Percentiles rank a stretch among this genome's conserved stretches.
Conservation (phyloP, 352 stramenopile genomes). For the Phytophthora ohioensis region DNA sequence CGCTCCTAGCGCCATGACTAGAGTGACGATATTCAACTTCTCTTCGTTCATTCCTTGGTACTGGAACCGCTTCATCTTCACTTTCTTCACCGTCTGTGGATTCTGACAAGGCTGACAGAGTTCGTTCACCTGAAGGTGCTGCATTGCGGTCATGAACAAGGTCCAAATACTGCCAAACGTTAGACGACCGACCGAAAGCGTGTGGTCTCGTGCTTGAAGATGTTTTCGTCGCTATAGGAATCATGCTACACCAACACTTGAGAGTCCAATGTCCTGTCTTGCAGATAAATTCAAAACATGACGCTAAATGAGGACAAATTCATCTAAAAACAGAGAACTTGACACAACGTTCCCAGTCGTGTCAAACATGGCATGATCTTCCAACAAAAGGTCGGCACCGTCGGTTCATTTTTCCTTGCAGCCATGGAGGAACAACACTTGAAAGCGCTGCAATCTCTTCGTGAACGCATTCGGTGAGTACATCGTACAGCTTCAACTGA, state of each 20-base stretch:
- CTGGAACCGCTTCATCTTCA: slow-evolving; percentile 21
- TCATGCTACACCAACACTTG: slow-evolving; percentile 14
- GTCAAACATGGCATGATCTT: slow-evolving; percentile 14
- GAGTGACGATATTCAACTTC: background rate
- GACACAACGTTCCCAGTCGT: background rate
- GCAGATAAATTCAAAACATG: background rate
- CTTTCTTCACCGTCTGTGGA: slow-evolving; percentile 12
- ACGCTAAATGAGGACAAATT: slow-evolving; percentile 7
- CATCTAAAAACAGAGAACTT: slow-evolving; percentile 21
- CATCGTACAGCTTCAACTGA: background rate
- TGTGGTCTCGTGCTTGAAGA: slow-evolving; percentile 40
- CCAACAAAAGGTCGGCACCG: slow-evolving; percentile 15
- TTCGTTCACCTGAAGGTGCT: slow-evolving; percentile 7
- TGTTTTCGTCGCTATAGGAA: slow-evolving; percentile 11
- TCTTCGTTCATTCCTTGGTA: background rate
- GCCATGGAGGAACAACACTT: slow-evolving; percentile 18
- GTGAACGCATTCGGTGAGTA: slow-evolving; percentile 43
- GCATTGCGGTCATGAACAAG: slow-evolving; percentile 53
- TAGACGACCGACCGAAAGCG: slow-evolving; percentile 72
- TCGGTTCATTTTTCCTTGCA: background rate
- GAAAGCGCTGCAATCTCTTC: slow-evolving; percentile 26
- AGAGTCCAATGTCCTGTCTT: background rate
- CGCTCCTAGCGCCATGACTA: background rate
- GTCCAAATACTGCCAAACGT: slow-evolving; percentile 80
- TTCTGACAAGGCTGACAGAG: slow-evolving; percentile 14